Evolutionary conservation across 1,284 basidiomycete genomes (phyloP).

Genomic region (Polyporus tsugae): DNA sequence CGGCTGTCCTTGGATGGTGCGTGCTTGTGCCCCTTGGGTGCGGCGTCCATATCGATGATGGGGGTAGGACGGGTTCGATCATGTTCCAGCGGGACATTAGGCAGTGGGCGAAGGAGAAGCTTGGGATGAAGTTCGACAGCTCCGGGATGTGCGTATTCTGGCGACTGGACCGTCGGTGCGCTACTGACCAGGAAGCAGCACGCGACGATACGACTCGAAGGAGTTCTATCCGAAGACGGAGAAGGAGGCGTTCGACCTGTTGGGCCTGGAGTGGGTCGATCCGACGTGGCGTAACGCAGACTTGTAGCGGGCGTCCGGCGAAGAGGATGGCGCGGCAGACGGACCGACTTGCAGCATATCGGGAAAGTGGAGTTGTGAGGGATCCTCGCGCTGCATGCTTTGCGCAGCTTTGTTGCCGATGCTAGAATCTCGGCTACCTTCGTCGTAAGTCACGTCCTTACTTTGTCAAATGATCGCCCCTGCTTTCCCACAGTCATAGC

Average conservation of each 20-base stretch:
- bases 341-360: neutral
- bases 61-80: conserved; percentile 76
- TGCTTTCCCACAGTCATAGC: neutral
- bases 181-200: conserved; percentile 47
- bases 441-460: neutral
- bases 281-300: conserved; percentile 76
- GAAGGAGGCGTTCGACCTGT: conserved; percentile 71
- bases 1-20: conserved; percentile 81
- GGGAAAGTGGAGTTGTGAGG: neutral
- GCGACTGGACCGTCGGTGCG: neutral
- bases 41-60: neutral
- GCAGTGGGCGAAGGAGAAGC: conserved; percentile 71
- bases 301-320: conserved; percentile 10
- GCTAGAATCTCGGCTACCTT: neutral
- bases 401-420: neutral
- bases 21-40: conserved; percentile 25
- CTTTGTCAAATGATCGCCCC: neutral
- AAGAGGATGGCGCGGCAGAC: neutral
- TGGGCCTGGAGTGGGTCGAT: conserved; percentile 75
- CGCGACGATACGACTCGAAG: conserved; percentile 68
- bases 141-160: conserved; percentile 67
- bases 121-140: conserved; percentile 81
- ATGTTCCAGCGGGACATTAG: conserved; percentile 85
- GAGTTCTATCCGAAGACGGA: conserved; percentile 67
- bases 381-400: neutral